phyloP scores from a whole-genome alignment of 345 rosid genomes.

The Nasturtium officinale region DNA sequence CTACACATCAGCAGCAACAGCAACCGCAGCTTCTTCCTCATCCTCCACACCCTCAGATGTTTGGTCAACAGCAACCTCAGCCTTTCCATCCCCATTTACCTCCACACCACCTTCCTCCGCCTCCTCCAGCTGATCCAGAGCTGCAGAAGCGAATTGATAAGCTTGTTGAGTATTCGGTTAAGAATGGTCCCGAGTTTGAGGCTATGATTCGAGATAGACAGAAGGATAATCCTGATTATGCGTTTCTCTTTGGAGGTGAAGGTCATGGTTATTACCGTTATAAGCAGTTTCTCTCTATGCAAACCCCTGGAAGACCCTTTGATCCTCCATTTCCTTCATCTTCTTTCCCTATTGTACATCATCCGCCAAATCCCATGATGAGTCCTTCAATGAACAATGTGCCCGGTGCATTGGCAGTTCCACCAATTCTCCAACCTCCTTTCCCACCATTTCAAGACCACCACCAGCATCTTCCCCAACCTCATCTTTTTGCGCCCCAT shows the following conservation, averaged over 20 bases:
- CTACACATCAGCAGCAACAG: slow-evolving; percentile 65
- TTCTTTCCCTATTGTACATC: slow-evolving; percentile 64
- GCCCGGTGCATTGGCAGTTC: slow-evolving; percentile 57
- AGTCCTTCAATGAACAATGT: slow-evolving; percentile 50
- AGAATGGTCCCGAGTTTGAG: slow-evolving; percentile 97
- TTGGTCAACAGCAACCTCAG: slow-evolving; percentile 68
- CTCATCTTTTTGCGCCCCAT: slow-evolving; percentile 60
- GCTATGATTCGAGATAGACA: slow-evolving; percentile 95
- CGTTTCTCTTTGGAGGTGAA: slow-evolving; percentile 91
- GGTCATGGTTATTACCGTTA: slow-evolving; percentile 86
- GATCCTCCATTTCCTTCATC: slow-evolving; percentile 62
- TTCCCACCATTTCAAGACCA: slow-evolving; percentile 78
- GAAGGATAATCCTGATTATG: slow-evolving; percentile 89
- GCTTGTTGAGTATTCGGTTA: slow-evolving; percentile 84
- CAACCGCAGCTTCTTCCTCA: slow-evolving; percentile 44
- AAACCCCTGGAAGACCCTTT: slow-evolving; percentile 61
- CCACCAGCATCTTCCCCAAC: slow-evolving; percentile 71
- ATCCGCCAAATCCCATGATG: slow-evolving; percentile 69
- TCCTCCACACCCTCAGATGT: slow-evolving; percentile 72
- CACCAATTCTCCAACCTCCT: slow-evolving; percentile 77
- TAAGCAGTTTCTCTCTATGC: slow-evolving; percentile 79
- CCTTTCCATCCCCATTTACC: slow-evolving; percentile 69
- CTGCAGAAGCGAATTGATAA: slow-evolving; percentile 96
- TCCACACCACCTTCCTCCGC: slow-evolving; percentile 66
- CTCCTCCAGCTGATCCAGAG: slow-evolving; percentile 90